These are phyloP conservation scores for Musa troglodytarum DNA, from an alignment of 176 grass and related monocot genomes.

Conservation along the genomic window DNA sequence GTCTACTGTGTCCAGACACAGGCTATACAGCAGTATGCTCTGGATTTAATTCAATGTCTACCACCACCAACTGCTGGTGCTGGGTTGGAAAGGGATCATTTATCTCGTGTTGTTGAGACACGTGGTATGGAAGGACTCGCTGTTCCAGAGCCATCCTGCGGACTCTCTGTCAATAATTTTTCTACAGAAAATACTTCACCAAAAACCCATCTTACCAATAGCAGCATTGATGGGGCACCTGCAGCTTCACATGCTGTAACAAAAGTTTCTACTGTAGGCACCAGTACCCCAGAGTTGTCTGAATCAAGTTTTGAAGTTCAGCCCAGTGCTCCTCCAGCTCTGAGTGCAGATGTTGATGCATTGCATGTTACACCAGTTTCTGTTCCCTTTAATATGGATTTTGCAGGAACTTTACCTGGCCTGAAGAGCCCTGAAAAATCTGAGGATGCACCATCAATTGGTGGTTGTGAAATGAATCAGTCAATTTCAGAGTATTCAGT, in stretches of 20 bases:
- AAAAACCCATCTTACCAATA: background rate
- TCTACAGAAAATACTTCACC: too few relatives aligned
- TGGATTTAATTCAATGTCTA: constrained; percentile 78
- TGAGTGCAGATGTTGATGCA: constrained; percentile 35
- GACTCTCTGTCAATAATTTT: background rate
- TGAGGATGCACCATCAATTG: constrained; percentile 39
- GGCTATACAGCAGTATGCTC: constrained; percentile 90
- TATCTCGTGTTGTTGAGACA: constrained; percentile 34
- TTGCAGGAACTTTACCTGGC: constrained; percentile 30
- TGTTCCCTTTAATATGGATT: constrained; percentile 33
- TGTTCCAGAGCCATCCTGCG: constrained; percentile 23
- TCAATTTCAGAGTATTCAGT: constrained; percentile 34
- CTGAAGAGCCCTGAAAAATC: constrained; percentile 36
- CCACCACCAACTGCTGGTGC: constrained; percentile 41
- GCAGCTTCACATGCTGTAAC: constrained; percentile 13
- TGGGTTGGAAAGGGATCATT: constrained; percentile 41
- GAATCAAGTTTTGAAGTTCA: constrained; percentile 29
- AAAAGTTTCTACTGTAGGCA: constrained; percentile 21
- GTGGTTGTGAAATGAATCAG: constrained; percentile 36
- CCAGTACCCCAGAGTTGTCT: constrained; percentile 33
- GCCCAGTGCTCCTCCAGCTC: constrained; percentile 34
- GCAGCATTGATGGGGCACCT: constrained; percentile 18
- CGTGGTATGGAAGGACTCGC: constrained; percentile 20
- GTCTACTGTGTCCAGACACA: constrained; percentile 95
- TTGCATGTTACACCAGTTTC: constrained; percentile 24